Evolutionary conservation across 108 stramenopile species (phyloP), one percentile per base, ranked within the genome.

Genomic region (Cylindrotheca fusiformis): DNA sequence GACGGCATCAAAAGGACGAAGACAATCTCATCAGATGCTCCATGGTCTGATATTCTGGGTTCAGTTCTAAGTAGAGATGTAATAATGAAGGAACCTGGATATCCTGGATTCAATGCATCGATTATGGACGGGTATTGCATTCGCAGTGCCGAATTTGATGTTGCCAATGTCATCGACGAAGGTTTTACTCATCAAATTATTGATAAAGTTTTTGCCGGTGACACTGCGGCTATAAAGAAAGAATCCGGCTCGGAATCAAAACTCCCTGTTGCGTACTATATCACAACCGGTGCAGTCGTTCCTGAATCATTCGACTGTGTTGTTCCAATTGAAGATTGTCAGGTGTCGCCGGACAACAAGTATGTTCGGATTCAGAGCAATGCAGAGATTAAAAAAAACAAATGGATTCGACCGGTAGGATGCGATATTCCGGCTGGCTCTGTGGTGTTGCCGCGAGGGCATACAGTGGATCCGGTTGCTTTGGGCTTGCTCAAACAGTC

Each of bases 121-220:
- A 86, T 93, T 29, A 93, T 93, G 91, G 91, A 93, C 77, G 91
- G 91, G 58, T 93, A 85, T 71, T 87, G 84, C 27, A 67, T 88
- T 47, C 65, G 67, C 44, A 58, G 50, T 12, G 1, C 19, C 62
- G 63, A 48, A 21, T 61, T 30, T 20, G 32, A 49, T 3, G 25
- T 48, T 20, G 4, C 18, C 4, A 8, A 19, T 28, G 32, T 2
- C 29, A 58, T 44, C 24, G 52, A 54, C 28, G 24, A 58, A 22
- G 25, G 54, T 1, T 80, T 55, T 74, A 80, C 68, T 18, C 68
- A 87, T 60, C 55, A 32, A 27, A 65, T 93, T 33, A 71, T 71
- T 12, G 82, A 75, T 33, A 86, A 74, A 46, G 74, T 93, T 1
- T 85, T 75, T 46, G 88, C 91, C 4, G 88, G 91, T 49, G 80